Evolutionary conservation across 139 green algal species (phyloP).

Genomic region (Nannochloris sp.): DNA sequence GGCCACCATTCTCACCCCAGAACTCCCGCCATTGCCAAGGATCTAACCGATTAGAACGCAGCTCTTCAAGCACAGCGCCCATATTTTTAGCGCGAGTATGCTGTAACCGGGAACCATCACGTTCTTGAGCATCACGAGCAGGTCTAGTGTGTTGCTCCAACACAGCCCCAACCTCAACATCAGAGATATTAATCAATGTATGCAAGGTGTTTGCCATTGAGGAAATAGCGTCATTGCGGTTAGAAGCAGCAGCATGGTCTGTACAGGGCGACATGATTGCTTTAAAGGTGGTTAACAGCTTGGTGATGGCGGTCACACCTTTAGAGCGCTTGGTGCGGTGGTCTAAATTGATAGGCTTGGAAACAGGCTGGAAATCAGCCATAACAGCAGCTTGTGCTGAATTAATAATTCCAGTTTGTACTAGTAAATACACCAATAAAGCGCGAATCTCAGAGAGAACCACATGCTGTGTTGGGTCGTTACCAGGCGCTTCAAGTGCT

Average conservation of each 20-base stretch:
- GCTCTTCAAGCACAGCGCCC: neutral
- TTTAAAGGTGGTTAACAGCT: constrained; percentile 25
- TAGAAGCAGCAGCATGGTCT: neutral
- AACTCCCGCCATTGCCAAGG: constrained; percentile 15
- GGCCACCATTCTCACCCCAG: constrained; percentile 16
- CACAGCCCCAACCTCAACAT: constrained; percentile 11
- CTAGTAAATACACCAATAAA: constrained; percentile 48
- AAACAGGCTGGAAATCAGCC: constrained; percentile 20
- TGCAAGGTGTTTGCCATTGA: neutral
- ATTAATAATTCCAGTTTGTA: constrained; percentile 41
- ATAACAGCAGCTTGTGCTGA: constrained; percentile 28
- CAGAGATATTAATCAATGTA: neutral
- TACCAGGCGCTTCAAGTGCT: constrained; percentile 15
- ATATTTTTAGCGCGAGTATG: constrained; percentile 10
- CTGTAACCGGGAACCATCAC: constrained; percentile 3
- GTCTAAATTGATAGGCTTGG: constrained; percentile 12
- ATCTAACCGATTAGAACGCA: neutral
- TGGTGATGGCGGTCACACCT: constrained; percentile 8
- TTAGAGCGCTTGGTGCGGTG: constrained; percentile 15
- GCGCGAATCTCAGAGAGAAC: constrained; percentile 57
- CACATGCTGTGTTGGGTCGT: constrained; percentile 47
- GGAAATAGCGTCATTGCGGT: neutral
- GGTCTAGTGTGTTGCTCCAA: constrained; percentile 4
- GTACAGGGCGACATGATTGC: neutral
- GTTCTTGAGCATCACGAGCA: neutral